Percentiles rank a stretch among this genome's conserved stretches.
Conservation (phyloP, 139 green algal genomes). For the Closterium sp. region DNA sequence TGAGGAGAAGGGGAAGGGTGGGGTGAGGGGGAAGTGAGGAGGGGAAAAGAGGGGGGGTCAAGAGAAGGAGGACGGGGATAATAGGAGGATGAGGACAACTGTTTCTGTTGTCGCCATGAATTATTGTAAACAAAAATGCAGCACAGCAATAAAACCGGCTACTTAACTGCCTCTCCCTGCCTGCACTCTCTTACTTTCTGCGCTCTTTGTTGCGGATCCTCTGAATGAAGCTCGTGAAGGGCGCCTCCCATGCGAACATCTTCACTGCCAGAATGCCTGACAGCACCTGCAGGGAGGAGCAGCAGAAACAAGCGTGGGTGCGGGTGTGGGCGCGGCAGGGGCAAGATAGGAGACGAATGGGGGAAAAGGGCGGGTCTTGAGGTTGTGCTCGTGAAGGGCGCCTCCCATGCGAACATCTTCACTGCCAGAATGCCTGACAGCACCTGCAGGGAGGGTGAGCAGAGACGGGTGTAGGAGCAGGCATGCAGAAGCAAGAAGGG, state of each 20-base stretch:
- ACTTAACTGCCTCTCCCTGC: neutral
- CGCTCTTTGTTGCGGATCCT: constrained; percentile 7
- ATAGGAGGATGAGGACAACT: no score
- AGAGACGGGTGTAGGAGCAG: no score
- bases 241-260: constrained; percentile 36
- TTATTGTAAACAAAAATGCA: no score
- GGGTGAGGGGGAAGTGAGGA: neutral
- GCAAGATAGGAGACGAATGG: neutral
- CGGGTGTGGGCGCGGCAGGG: neutral
- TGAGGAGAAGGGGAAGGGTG: no score
- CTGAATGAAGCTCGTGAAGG: constrained; percentile 28
- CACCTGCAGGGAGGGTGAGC: neutral
- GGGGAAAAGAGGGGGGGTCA: neutral
- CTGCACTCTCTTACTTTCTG: constrained; percentile 17
- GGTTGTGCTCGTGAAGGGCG: no score
- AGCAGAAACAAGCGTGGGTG: neutral
- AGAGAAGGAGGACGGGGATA: neutral
- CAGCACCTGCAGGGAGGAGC: constrained; percentile 5
- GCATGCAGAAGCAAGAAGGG: neutral
- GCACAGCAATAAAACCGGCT: no score
- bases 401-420: constrained; percentile 41
- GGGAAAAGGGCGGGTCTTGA: no score
- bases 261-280: constrained; percentile 31
- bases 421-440: constrained; percentile 24
- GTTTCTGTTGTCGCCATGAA: no score